Percentiles rank a stretch among this genome's conserved stretches.
phyloP scores from a whole-genome alignment of 1,284 basidiomycete species.

The Ustilago xerochloae region DNA sequence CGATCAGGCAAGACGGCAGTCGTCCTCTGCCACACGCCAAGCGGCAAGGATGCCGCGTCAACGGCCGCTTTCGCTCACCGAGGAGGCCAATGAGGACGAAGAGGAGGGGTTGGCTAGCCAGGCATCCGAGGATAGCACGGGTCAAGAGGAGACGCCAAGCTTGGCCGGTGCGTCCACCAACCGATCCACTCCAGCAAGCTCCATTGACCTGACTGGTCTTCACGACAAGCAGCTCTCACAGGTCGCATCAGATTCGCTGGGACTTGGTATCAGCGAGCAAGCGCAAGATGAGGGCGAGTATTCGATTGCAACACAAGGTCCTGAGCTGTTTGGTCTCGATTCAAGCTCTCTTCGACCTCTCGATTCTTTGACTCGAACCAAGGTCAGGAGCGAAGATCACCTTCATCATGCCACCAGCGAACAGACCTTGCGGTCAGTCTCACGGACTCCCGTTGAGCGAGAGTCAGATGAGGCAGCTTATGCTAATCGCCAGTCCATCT shows the following conservation, averaged over 20 bases:
- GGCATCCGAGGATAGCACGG: constrained; percentile 42
- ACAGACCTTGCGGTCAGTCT: constrained; percentile 54
- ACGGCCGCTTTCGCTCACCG: constrained; percentile 26
- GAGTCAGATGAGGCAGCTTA: not conserved
- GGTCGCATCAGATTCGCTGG: constrained; percentile 6
- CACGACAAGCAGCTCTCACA: constrained; percentile 16
- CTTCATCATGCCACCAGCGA: constrained; percentile 57
- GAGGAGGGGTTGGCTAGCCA: constrained; percentile 32
- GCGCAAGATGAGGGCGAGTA: not conserved
- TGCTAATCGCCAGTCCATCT: constrained; percentile 2
- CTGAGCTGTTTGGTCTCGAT: constrained; percentile 22
- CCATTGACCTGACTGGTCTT: constrained; percentile 41
- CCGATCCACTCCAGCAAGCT: constrained; percentile 55
- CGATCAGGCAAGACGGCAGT: constrained; percentile 25
- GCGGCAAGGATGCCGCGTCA: constrained; percentile 11
- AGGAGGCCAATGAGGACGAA: constrained; percentile 42
- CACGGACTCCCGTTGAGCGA: constrained; percentile 8
- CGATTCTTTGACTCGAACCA: constrained; percentile 1
- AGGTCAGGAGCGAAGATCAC: constrained; percentile 19
- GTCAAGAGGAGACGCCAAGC: constrained; percentile 55
- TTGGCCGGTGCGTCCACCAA: constrained; percentile 48
- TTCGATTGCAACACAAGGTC: not conserved
- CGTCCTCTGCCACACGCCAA: constrained; percentile 5
- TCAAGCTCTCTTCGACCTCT: constrained; percentile 16
- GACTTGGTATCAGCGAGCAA: constrained; percentile 35